Conservation (phyloP, 441 rosid species). For the Erysimum cheiri region DNA sequence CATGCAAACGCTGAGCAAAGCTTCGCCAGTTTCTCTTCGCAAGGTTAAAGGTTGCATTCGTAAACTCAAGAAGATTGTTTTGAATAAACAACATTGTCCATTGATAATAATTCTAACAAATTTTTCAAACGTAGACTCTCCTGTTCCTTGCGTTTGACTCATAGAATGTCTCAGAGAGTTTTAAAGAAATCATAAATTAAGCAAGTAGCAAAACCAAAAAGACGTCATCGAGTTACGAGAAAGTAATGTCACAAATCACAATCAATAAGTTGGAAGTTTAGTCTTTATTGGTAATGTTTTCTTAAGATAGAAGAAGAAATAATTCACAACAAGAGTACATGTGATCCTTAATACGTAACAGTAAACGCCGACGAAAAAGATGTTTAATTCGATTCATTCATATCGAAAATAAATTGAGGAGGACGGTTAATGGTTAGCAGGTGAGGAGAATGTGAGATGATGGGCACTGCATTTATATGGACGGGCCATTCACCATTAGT, state of each 20-base stretch:
- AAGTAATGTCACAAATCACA: slow-evolving; percentile 35
- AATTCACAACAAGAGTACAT: neutral
- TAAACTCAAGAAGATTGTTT: neutral
- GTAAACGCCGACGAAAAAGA: neutral
- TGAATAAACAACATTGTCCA: slow-evolving; percentile 2
- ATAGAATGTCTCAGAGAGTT: neutral
- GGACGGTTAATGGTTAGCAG: slow-evolving; percentile 38
- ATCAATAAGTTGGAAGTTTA: slow-evolving; percentile 39
- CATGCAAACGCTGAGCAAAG: slow-evolving; percentile 30
- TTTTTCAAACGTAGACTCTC: neutral
- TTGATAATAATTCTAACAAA: neutral
- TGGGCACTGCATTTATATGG: slow-evolving; percentile 33
- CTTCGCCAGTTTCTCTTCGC: slow-evolving; percentile 20
- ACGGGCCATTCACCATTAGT: slow-evolving; percentile 25
- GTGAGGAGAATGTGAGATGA: slow-evolving; percentile 23
- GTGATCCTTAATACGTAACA: neutral
- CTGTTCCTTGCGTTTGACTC: neutral
- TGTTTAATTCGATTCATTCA: neutral
- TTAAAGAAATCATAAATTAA: neutral
- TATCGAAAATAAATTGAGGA: slow-evolving; percentile 25
- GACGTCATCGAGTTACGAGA: slow-evolving; percentile 19
- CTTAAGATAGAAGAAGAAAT: neutral
- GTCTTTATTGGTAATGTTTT: slow-evolving; percentile 18
- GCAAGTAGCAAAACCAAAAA: slow-evolving; percentile 1
- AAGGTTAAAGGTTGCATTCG: neutral